Percentiles rank a stretch among this genome's conserved stretches.
phyloP scores from a whole-genome alignment of 805 yeast species.

The Kodamaea restingae region DNA sequence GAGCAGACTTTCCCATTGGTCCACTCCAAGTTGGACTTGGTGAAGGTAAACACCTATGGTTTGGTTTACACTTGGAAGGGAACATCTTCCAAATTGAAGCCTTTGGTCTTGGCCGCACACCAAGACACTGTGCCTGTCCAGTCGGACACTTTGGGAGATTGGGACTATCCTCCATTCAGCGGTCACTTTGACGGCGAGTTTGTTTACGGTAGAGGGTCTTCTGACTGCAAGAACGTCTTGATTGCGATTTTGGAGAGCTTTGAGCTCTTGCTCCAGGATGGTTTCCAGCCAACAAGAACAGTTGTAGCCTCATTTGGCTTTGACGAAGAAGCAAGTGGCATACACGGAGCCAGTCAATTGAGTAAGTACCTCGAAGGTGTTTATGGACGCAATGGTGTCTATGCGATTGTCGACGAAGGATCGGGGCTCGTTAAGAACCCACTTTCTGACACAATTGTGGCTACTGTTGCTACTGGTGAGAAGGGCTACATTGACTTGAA shows the following conservation, averaged over 20 bases:
- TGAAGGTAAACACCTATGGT: slow-evolving; percentile 58
- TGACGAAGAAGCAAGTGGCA: slow-evolving; percentile 75
- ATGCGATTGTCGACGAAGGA: slow-evolving; percentile 67
- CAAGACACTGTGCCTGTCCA: slow-evolving; percentile 81
- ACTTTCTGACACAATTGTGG: slow-evolving; percentile 54
- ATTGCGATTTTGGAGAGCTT: slow-evolving; percentile 63
- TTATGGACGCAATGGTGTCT: slow-evolving; percentile 59
- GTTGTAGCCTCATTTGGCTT: slow-evolving; percentile 66
- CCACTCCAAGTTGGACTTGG: slow-evolving; percentile 45
- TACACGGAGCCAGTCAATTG: slow-evolving; percentile 55
- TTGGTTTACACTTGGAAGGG: slow-evolving; percentile 65
- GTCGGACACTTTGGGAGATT: slow-evolving; percentile 47
- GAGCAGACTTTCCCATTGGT: slow-evolving; percentile 52
- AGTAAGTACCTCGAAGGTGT: slow-evolving; percentile 43
- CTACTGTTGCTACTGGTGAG: slow-evolving; percentile 43
- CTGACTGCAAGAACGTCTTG: slow-evolving; percentile 70
- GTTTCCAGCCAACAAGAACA: slow-evolving; percentile 59
- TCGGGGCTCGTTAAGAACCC: slow-evolving; percentile 36
- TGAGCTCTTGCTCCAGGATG: slow-evolving; percentile 44
- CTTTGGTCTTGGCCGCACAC: slow-evolving; percentile 69
- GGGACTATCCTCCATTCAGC: slow-evolving; percentile 65
- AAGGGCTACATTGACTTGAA: slow-evolving; percentile 44
- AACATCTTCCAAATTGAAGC: slow-evolving; percentile 50
- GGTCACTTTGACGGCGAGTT: slow-evolving; percentile 58
- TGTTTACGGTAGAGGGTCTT: slow-evolving; percentile 74